Evolutionary conservation across 768 basidiomycete genomes (phyloP), one percentile per base, ranked within the genome.

Genomic region (Lentinula lateritia): DNA sequence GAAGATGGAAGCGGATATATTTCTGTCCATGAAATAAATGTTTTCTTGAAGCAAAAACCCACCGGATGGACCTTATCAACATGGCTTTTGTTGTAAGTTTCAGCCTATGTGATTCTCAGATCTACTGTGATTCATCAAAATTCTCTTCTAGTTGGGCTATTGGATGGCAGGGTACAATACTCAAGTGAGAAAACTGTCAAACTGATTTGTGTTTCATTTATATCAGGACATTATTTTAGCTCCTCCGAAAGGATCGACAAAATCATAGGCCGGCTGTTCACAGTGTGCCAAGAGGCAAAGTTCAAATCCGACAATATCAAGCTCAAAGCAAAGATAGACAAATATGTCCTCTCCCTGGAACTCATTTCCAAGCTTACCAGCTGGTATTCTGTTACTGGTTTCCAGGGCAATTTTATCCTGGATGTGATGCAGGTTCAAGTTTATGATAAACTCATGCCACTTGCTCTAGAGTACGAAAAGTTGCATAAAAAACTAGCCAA

Each of bases 1-100:
- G 65, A 66, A 36, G 66, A 69, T 28, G 65, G 68, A 8, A 67
- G 64, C 43, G 68, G 68, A 28, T 69, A 67, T 36, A 64, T 69
- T 18, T 67, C 66, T 3, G 64, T 69, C 6, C 63, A 66, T 18
- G 68, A 69, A 58, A 60, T 67, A 23, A 69, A 69, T 52, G 60
- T 64, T 5, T 69, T 69, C 54, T 60, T 70, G 45, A 66, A 67
- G 50, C 61, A 65, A 2, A 56, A 66, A n/a, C 71, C 69, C 1
- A 35, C 42, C 12, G 58, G 63, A 8, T 72, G 71, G 67, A 56
- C 28, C 15, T 16, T 69, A 63, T 23, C 62, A 20, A 28, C 7
- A 7, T 53, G 52, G 52, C 28, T 53, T 34, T 8, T 36, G 28
- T 53, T 53, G 52, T 53, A 36, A 20, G 52, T 53, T 9, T n/a